Evolutionary conservation across 139 green algal genomes (phyloP).

Genomic region (Closterium sp.): DNA sequence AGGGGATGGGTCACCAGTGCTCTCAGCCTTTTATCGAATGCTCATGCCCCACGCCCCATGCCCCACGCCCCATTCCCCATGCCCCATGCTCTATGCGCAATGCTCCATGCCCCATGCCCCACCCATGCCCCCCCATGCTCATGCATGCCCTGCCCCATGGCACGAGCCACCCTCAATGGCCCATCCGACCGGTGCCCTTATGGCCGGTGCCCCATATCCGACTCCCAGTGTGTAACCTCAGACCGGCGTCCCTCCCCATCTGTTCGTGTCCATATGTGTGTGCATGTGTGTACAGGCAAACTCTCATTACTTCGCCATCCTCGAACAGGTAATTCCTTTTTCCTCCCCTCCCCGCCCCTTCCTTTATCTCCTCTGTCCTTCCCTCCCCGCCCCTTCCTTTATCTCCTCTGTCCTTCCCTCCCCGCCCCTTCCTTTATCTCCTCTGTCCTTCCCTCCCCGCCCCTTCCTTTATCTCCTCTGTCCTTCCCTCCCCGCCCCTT

Average conservation of each 20-base stretch:
- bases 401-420: neutral
- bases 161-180: too few relatives aligned
- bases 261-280: neutral
- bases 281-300: conserved; percentile 15
- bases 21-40: neutral
- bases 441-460: too few relatives aligned
- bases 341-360: too few relatives aligned
- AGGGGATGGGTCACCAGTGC: conserved; percentile 11
- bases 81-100: neutral
- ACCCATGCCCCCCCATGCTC: too few relatives aligned
- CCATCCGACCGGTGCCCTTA: too few relatives aligned
- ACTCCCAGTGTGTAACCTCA: too few relatives aligned
- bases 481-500: too few relatives aligned
- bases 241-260: neutral
- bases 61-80: neutral
- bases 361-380: too few relatives aligned
- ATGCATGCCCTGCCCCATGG: too few relatives aligned
- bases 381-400: too few relatives aligned
- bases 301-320: conserved; percentile 38
- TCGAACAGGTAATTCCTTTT: conserved; percentile 16
- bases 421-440: neutral
- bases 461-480: neutral
- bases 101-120: neutral
- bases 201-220: too few relatives aligned
- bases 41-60: neutral